These are phyloP conservation scores for Xerocomellus dryophilus DNA, from an alignment of 768 basidiomycete species.

Conservation along the genomic window DNA sequence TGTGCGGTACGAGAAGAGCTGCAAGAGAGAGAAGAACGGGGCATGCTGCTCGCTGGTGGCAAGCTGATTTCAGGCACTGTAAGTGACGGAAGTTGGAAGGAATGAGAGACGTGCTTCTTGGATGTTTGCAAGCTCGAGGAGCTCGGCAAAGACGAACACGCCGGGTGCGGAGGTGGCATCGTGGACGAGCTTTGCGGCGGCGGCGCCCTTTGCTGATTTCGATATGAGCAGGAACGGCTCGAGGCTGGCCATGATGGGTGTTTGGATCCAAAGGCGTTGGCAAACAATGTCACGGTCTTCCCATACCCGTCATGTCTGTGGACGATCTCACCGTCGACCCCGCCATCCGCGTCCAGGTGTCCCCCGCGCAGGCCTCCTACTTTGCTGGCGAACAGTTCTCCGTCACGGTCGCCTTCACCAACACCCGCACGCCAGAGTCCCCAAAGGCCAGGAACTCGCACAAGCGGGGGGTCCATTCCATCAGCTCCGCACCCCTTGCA, in stretches of 20 bases:
- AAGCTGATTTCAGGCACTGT: conserved; percentile 52
- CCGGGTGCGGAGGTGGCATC: conserved; percentile 88
- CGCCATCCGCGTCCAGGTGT: conserved; percentile 64
- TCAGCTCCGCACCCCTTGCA: conserved; percentile 78
- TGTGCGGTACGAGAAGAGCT: conserved; percentile 89
- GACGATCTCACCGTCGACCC: conserved; percentile 40
- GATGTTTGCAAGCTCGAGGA: conserved; percentile 79
- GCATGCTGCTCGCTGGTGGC: conserved; percentile 59
- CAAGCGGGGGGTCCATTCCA: conserved; percentile 72
- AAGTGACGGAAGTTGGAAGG: background rate
- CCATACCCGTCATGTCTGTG: conserved; percentile 15
- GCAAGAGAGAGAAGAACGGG: conserved; percentile 61
- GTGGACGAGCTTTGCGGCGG: conserved; percentile 82
- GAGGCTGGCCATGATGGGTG: conserved; percentile 45
- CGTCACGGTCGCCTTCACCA: conserved; percentile 84
- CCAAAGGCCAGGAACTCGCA: conserved; percentile 44
- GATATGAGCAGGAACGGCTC: conserved; percentile 92
- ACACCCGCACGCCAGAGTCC: conserved; percentile 57
- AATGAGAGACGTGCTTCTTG: conserved; percentile 59
- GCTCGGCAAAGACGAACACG: conserved; percentile 88
- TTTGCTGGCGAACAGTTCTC: conserved; percentile 90
- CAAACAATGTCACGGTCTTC: too few relatives aligned
- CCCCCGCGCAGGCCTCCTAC: conserved; percentile 83
- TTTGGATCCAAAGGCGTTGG: conserved; percentile 12
- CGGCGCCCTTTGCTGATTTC: conserved; percentile 88